Conservation (phyloP, 2,329 filamentous ascomycete genomes). For the Alternaria arbusti region DNA sequence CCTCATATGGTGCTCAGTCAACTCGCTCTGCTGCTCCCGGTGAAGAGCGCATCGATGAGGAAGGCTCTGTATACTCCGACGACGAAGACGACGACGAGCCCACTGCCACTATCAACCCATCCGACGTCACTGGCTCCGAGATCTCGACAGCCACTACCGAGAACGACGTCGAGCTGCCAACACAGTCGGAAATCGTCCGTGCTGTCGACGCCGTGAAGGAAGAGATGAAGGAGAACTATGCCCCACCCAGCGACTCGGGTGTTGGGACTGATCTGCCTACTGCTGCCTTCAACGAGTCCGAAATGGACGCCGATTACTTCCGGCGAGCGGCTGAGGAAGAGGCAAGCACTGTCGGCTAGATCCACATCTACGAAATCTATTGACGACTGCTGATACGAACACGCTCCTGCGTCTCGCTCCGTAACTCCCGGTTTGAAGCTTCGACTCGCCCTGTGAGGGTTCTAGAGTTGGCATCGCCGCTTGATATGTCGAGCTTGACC, state of each 20-base stretch:
- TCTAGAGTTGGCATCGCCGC: slow-evolving; percentile 17
- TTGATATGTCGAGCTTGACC: slow-evolving; percentile 3
- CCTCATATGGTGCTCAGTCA: slow-evolving; percentile 49
- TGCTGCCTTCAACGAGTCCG: slow-evolving; percentile 29
- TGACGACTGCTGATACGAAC: not conserved
- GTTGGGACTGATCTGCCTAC: slow-evolving; percentile 48
- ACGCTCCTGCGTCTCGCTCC: slow-evolving; percentile 3
- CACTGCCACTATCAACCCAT: slow-evolving; percentile 33
- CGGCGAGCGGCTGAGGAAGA: slow-evolving; percentile 46
- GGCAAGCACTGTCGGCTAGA: slow-evolving; percentile 44
- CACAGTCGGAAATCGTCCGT: slow-evolving; percentile 40
- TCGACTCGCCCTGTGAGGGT: slow-evolving; percentile 14
- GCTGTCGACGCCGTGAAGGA: slow-evolving; percentile 39
- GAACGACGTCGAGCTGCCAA: slow-evolving; percentile 32
- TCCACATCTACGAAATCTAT: not conserved
- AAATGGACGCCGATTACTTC: slow-evolving; percentile 46
- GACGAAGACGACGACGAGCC: slow-evolving; percentile 42
- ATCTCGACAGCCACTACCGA: slow-evolving; percentile 29
- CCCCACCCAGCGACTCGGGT: slow-evolving; percentile 44
- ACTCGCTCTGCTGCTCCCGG: slow-evolving; percentile 42
- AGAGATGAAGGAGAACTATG: slow-evolving; percentile 36
- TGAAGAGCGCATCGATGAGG: slow-evolving; percentile 40
- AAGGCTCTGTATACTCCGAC: slow-evolving; percentile 38
- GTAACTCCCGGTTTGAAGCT: slow-evolving; percentile 11
- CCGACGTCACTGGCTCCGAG: slow-evolving; percentile 33